These are phyloP conservation scores for Diospyros lotus DNA, from an alignment of 148 eudicot genomes.

Conservation along the genomic window DNA sequence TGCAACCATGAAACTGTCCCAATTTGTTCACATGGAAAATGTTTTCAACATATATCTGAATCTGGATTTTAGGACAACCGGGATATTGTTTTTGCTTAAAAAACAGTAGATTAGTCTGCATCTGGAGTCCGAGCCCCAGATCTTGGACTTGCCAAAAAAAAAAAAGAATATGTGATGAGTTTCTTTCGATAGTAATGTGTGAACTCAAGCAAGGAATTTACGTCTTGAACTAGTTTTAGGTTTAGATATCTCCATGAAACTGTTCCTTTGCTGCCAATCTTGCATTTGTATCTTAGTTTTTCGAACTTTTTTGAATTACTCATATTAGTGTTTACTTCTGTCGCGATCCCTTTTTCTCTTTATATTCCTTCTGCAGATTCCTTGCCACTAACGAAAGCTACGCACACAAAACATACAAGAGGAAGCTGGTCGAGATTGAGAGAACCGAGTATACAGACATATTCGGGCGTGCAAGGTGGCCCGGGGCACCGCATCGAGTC, in stretches of 20 bases:
- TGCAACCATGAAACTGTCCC: not conserved
- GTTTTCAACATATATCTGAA: no score
- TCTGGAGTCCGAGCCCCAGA: no score
- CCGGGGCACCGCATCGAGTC: slow-evolving; percentile 84
- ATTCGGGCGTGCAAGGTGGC: slow-evolving; percentile 98
- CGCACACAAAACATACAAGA: slow-evolving; percentile 21
- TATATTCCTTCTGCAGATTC: slow-evolving; percentile 35
- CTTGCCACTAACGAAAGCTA: slow-evolving; percentile 80
- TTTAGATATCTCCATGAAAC: not conserved
- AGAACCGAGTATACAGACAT: slow-evolving; percentile 68
- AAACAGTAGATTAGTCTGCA: no score
- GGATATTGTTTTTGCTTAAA: no score
- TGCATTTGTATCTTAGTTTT: not conserved
- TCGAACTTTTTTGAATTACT: no score
- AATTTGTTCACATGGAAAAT: not conserved
- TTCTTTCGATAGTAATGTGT: not conserved
- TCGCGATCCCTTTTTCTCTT: no score
- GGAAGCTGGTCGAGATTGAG: slow-evolving; percentile 2
- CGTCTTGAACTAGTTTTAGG: no score
- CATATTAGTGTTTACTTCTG: no score
- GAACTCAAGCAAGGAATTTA: not conserved
- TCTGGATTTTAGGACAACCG: no score
- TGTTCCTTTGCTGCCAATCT: not conserved
- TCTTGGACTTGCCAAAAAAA: no score
- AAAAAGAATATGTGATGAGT: no score